Base-by-base conservation (phyloP, 345 rosid species). In the Rhodomyrtus tomentosa region DNA sequence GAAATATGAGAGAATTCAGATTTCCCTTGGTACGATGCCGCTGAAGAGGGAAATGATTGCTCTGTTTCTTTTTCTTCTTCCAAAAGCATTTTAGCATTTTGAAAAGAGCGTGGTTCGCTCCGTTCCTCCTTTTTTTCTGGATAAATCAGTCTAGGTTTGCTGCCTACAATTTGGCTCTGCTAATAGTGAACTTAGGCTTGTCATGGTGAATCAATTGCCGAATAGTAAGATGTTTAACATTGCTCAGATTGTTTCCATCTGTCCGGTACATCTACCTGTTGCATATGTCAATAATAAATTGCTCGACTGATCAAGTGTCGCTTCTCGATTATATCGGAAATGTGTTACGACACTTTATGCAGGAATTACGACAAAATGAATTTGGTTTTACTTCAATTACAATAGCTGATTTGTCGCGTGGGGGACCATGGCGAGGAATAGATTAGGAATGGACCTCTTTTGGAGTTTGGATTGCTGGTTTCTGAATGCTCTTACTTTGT, bases 1-100 rank as follows among this genome's bases (percentile, higher is more conserved):
- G 91, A 93, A 85, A 90, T 90, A 86, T 93, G 90, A 91, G 82
- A 82, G 79, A 76, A 79, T 74, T 4, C 7, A 38, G 56, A 32
- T 51, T 27, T 51, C 5, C 4, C 36, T 51, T 51, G 55, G 55
- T 16, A 9, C 7, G 14, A 27, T 7, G 16, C 83, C 5, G 0
- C 55, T 51, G 45, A 51, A 38, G 36, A 10, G 56, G 56, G 56
- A 81, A 81, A 81, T 12, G 9, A 38, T 81, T 81, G 84, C 90
- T 88, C 79, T 58, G 88, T 88, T 55, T 85, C 87, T 81, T 86
- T 87, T 50, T 88, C 86, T 50, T 90, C 87, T 52, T 85, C 85
- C 54, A 87, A 86, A 80, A 86, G 90, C 89, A 36, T 7, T 40
- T 62, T 32, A 62, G 42, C 42, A 62, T 62, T 62, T 62, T 32